A percentile compares a stretch with the other conserved stretches of the same genome.
Evolutionary conservation across 2,329 filamentous ascomycete species (phyloP).

Genomic region (Cladosporium austrohemisphaericum): DNA sequence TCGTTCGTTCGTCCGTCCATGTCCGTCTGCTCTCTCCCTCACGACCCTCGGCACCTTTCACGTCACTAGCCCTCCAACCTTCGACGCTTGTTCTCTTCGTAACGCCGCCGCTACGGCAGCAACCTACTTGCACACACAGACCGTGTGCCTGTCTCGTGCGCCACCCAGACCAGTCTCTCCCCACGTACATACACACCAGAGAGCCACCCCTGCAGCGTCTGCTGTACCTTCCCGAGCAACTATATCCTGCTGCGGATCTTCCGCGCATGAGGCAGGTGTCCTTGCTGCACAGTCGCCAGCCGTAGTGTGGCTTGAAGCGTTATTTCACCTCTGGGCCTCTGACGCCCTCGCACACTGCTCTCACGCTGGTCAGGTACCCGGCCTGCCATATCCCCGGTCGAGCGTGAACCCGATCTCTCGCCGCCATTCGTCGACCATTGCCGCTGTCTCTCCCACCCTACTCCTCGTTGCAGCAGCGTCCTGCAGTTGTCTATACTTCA

Average conservation of each 20-base stretch:
- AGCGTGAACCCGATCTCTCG: conserved; percentile 1
- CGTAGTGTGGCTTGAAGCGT: conserved; percentile 10
- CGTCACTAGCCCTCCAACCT: conserved; percentile 7
- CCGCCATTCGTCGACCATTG: conserved; percentile 6
- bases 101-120: conserved; percentile 1
- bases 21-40: too few species aligned
- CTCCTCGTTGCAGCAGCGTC: neutral
- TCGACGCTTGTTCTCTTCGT: conserved; percentile 3
- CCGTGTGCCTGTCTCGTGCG: too few species aligned
- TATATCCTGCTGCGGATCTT: conserved; percentile 13
- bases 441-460: neutral
- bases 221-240: neutral
- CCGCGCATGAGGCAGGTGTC: conserved; percentile 13
- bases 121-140: neutral
- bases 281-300: conserved; percentile 1
- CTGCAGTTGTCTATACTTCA: conserved; percentile 3
- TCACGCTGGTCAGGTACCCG: conserved; percentile 12
- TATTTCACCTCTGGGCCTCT: conserved; percentile 8
- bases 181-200: too few species aligned
- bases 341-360: neutral
- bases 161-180: too few species aligned
- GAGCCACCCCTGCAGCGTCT: conserved; percentile 10
- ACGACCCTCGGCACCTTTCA: too few species aligned
- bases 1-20: too few species aligned
- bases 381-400: conserved; percentile 10